A percentile compares a stretch with the other conserved stretches of the same genome.
Conservation (phyloP, 2,329 filamentous ascomycete genomes). For the Helotiales sp. region DNA sequence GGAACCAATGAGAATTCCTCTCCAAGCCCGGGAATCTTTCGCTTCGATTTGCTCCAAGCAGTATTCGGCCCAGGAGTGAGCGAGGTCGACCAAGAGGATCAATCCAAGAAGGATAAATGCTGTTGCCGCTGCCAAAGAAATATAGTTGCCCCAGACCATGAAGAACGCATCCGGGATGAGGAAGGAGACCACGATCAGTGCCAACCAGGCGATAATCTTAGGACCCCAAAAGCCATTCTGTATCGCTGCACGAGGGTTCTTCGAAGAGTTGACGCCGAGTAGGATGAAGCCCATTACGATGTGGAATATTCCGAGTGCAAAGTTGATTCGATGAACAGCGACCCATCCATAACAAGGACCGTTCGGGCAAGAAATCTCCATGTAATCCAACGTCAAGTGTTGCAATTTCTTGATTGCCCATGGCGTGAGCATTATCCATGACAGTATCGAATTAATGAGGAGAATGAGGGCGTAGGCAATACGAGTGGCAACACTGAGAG, state of each 20-base stretch:
- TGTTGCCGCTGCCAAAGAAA: slow-evolving; percentile 86
- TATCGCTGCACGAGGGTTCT: slow-evolving; percentile 82
- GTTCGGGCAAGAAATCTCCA: slow-evolving; percentile 90
- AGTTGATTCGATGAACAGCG: slow-evolving; percentile 96
- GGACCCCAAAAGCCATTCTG: slow-evolving; percentile 99
- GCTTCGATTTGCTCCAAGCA: slow-evolving; percentile 93
- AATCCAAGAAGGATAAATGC: slow-evolving; percentile 92
- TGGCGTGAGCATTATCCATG: slow-evolving; percentile 98
- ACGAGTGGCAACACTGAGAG: slow-evolving; percentile 83
- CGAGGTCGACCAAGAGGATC: slow-evolving; percentile 90
- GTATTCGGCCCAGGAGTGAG: slow-evolving; percentile 96
- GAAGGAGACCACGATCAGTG: slow-evolving; percentile 87
- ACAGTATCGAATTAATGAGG: slow-evolving; percentile 92
- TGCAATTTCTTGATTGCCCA: slow-evolving; percentile 98
- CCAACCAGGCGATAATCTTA: slow-evolving; percentile 89
- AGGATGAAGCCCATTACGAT: slow-evolving; percentile 83
- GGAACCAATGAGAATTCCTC: slow-evolving; percentile 84
- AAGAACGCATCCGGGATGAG: slow-evolving; percentile 96
- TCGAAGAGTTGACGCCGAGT: slow-evolving; percentile 84
- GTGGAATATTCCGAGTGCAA: slow-evolving; percentile 93
- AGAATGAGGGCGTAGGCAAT: slow-evolving; percentile 96
- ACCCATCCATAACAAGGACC: slow-evolving; percentile 95
- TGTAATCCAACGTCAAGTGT: slow-evolving; percentile 90
- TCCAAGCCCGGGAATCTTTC: slow-evolving; percentile 83
- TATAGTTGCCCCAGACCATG: slow-evolving; percentile 93